phyloP scores from a whole-genome alignment of 768 basidiomycete species.

The Mycena latifolia region DNA sequence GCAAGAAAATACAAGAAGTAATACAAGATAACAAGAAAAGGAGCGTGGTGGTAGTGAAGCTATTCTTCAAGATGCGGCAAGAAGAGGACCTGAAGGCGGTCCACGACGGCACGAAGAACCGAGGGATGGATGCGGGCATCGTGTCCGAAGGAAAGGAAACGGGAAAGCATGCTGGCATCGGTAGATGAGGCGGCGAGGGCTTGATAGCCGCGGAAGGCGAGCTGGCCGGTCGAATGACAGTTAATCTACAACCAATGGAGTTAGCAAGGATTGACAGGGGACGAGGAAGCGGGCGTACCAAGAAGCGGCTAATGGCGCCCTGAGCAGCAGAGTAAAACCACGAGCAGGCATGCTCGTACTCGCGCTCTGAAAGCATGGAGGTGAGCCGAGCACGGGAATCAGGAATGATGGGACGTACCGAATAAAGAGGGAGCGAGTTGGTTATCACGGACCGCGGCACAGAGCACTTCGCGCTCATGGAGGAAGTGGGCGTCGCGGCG shows the following conservation, averaged over 20 bases:
- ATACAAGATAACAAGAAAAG: not conserved
- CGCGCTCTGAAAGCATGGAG: not conserved
- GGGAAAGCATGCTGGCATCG: not conserved
- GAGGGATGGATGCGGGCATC: not conserved
- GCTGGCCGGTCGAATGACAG: not conserved
- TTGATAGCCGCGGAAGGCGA: not conserved
- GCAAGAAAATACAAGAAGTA: not conserved
- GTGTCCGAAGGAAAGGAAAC: not conserved
- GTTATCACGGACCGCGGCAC: not conserved
- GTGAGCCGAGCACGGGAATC: not conserved
- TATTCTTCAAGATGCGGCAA: not conserved
- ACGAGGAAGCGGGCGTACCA: not conserved
- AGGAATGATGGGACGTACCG: not conserved
- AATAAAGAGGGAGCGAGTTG: not conserved
- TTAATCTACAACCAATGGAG: not conserved
- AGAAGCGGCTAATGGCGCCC: not conserved
- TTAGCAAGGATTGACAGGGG: too few relatives aligned
- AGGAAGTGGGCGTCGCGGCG: too few relatives aligned
- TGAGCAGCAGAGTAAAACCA: not conserved
- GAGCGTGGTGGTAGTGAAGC: too few relatives aligned
- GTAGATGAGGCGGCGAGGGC: constrained; percentile 1
- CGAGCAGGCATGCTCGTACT: not conserved
- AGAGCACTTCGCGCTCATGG: not conserved
- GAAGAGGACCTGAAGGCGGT: too few relatives aligned
- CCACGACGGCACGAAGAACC: not conserved